Evolutionary conservation across 768 basidiomycete genomes (phyloP).

Genomic region (Cubamyces lactineus): DNA sequence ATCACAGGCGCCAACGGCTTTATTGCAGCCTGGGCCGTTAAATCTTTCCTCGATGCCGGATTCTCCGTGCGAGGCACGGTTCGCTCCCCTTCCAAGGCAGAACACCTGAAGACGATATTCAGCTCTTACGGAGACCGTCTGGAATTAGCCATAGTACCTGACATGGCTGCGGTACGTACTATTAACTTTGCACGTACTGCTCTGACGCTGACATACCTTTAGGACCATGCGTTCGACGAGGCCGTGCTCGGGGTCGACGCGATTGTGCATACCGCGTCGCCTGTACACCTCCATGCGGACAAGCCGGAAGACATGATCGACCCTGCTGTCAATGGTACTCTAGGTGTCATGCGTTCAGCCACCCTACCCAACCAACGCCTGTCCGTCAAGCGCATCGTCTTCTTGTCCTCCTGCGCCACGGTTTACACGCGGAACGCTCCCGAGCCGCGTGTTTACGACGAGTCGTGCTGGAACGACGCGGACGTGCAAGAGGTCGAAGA

Average conservation of each 20-base stretch:
- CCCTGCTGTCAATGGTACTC: conserved; percentile 50
- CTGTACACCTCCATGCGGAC: conserved; percentile 16
- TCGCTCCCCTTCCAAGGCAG: conserved; percentile 58
- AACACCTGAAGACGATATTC: conserved; percentile 57
- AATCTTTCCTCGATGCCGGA: conserved; percentile 58
- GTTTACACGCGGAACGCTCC: conserved; percentile 36
- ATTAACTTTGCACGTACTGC: not conserved
- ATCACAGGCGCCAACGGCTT: conserved; percentile 63
- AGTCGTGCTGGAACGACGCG: conserved; percentile 64
- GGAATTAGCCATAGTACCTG: conserved; percentile 69
- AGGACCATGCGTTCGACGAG: conserved; percentile 31
- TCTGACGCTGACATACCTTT: not conserved
- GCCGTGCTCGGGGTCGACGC: conserved; percentile 30
- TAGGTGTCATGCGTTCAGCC: conserved; percentile 40
- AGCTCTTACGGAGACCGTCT: conserved; percentile 55
- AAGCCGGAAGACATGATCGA: conserved; percentile 38
- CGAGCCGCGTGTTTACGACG: conserved; percentile 40
- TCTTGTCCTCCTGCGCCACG: conserved; percentile 62
- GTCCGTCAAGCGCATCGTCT: conserved; percentile 66
- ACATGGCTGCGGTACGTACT: conserved; percentile 54
- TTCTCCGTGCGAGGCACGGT: conserved; percentile 68
- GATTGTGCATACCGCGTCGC: conserved; percentile 30
- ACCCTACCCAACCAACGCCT: conserved; percentile 22
- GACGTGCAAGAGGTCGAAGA: conserved; percentile 48
- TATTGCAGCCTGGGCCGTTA: conserved; percentile 60